Base-by-base conservation (phyloP, 2,329 filamentous ascomycete species). In the Colletotrichum melonis region DNA sequence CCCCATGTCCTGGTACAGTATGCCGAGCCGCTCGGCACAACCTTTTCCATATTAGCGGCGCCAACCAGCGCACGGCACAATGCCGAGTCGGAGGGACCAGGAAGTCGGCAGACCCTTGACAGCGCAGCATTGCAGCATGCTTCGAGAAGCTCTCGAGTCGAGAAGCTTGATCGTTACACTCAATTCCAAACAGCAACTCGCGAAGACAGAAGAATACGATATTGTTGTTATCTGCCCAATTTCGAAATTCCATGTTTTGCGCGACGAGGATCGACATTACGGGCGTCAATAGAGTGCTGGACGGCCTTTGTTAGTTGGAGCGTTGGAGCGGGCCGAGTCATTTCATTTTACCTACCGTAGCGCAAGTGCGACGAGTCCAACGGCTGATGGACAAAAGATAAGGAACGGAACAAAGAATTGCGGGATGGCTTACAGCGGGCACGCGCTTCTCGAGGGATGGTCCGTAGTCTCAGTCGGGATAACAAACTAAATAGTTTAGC, bases 51-150 rank as follows among this genome's bases (percentile, higher is more conserved):
- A 3, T 30, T 42, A 49, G 35, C 58, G 38, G 55, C 46, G 30
- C 35, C n/a, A 52, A 46, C 38, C 68, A 58, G 28, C 60, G 22
- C 26, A 35, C 68, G 68, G 69, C 69, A 72, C 64, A 52, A 57
- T 65, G 69, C 69, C 69, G 69, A 72, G 28, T 24, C n/a, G 28
- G 58, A 56, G 58, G 63, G 62, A 42, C 5, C 1, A 55, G 1
- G 9, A 42, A 22, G 22, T 28, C 32, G 52, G 24, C 59, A 12
- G 35, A 46, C 12, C 22, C 38, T 55, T 24, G 30, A 55, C 28
- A 30, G 35, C 26, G 11, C 46, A 14, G 46, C 8, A 22, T n/a
- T 28, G 35, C 26, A 16, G 24, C 26, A n/a, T 26, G 49, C n/a
- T 56, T 28, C 26, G 16, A 46, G 62, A 64, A 54, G 19, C 26